These are phyloP conservation scores for Yamadazyma dushanensis DNA, from an alignment of 1,139 yeast genomes.

Conservation along the genomic window DNA sequence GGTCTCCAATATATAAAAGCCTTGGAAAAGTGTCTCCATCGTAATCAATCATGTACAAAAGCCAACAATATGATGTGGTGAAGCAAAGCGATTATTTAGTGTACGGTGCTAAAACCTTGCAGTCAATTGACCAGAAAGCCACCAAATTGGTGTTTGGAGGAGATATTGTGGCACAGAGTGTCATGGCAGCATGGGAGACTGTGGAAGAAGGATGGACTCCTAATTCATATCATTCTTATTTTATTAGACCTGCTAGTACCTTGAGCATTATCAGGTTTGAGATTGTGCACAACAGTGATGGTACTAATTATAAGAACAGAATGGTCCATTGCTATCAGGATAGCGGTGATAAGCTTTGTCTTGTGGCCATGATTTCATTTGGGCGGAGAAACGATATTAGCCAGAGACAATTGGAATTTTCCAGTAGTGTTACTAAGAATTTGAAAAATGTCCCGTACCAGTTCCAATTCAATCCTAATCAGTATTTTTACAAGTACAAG, in stretches of 20 bases:
- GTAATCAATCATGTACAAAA: slow-evolving; percentile 12
- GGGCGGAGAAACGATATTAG: slow-evolving; percentile 28
- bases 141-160: slow-evolving; percentile 37
- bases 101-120: slow-evolving; percentile 37
- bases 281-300: slow-evolving; percentile 31
- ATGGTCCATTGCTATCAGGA: slow-evolving; percentile 36
- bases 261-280: slow-evolving; percentile 37
- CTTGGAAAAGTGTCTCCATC: not conserved
- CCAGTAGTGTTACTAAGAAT: slow-evolving; percentile 9
- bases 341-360: slow-evolving; percentile 31
- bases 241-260: slow-evolving; percentile 37
- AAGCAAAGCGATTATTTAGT: slow-evolving; percentile 16
- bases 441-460: slow-evolving; percentile 27
- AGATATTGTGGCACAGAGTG: slow-evolving; percentile 40
- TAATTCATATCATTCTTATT: slow-evolving; percentile 42
- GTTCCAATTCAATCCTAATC: slow-evolving; percentile 33
- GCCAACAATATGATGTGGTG: slow-evolving; percentile 21
- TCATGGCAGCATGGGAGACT: slow-evolving; percentile 37
- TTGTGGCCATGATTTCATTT: slow-evolving; percentile 36
- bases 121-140: slow-evolving; percentile 24
- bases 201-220: slow-evolving; percentile 26
- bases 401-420: slow-evolving; percentile 17
- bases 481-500: slow-evolving; percentile 32
- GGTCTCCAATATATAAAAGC: too few relatives aligned
- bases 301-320: slow-evolving; percentile 38